These are phyloP conservation scores for Capsicum rhomboideum DNA, from an alignment of 257 asterid genomes.

Conservation along the genomic window DNA sequence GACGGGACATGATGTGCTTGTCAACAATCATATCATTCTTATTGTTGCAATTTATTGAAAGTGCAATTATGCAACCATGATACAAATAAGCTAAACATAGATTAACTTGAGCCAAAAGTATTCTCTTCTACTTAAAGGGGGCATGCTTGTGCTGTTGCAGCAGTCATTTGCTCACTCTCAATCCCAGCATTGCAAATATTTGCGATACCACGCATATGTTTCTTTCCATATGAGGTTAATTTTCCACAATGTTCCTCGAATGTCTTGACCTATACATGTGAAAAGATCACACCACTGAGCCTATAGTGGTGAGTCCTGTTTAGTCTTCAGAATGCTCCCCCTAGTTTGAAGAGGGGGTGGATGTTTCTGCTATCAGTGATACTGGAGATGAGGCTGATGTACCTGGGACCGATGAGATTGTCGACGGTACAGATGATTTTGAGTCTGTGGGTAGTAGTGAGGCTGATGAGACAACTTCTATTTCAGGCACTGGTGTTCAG, in stretches of 20 bases:
- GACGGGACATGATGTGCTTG: background rate
- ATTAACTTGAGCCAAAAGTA: background rate
- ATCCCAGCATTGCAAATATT: constrained; percentile 87
- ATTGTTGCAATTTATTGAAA: background rate
- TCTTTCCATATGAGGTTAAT: constrained; percentile 85
- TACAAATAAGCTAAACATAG: background rate
- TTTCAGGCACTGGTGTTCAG: too few species aligned
- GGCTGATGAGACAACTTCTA: too few species aligned
- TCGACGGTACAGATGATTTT: too few species aligned
- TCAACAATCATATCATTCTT: background rate
- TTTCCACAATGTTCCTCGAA: constrained; percentile 80
- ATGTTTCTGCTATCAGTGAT: too few species aligned
- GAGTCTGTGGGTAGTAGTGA: too few species aligned
- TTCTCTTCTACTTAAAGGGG: constrained; percentile 10
- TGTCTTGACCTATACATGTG: constrained; percentile 37
- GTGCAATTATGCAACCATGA: background rate
- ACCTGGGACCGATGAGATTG: too few species aligned
- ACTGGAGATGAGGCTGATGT: too few species aligned
- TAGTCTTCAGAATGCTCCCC: too few species aligned
- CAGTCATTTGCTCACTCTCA: constrained; percentile 54
- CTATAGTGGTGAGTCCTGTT: too few species aligned
- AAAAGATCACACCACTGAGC: too few species aligned
- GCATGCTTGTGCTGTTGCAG: constrained; percentile 74
- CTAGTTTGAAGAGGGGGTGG: too few species aligned
- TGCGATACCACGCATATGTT: constrained; percentile 82